Percentiles rank a stretch among this genome's conserved stretches.
phyloP scores from a whole-genome alignment of 2,329 filamentous ascomycete species.

The Helminthosporium solani region DNA sequence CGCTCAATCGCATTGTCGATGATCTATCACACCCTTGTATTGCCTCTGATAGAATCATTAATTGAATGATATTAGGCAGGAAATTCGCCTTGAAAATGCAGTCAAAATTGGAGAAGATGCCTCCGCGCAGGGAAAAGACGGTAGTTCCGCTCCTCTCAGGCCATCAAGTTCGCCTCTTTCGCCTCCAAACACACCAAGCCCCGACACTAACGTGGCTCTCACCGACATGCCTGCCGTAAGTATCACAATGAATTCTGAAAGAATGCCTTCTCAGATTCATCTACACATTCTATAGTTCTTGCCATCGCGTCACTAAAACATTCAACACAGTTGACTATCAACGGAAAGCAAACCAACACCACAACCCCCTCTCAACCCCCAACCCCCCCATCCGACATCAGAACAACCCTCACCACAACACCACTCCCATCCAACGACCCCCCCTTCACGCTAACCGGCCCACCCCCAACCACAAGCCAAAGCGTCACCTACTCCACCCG shows the following conservation, averaged over 20 bases:
- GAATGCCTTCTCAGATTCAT: background rate
- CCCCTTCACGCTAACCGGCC: constrained; percentile 18
- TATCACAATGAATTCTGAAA: background rate
- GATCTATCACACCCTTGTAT: too few relatives aligned
- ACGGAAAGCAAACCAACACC: constrained; percentile 12
- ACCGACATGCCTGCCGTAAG: constrained; percentile 12
- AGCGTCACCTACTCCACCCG: constrained; percentile 34
- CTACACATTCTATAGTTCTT: background rate
- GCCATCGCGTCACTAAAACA: background rate
- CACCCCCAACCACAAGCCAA: constrained; percentile 26
- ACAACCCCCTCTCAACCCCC: background rate
- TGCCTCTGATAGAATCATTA: too few relatives aligned
- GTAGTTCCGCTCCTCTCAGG: constrained; percentile 2
- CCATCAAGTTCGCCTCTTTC: constrained; percentile 4
- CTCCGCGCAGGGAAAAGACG: constrained; percentile 1
- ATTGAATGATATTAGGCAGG: too few relatives aligned
- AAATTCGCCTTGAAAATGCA: constrained; percentile 43
- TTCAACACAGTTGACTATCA: constrained; percentile 10
- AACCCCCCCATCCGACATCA: constrained; percentile 4
- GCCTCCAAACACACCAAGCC: constrained; percentile 18
- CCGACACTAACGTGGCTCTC: constrained; percentile 2
- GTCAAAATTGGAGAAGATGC: constrained; percentile 27
- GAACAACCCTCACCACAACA: constrained; percentile 14
- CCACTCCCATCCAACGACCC: constrained; percentile 9
- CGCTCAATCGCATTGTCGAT: too few relatives aligned